Evolutionary conservation across 1,284 basidiomycete species (phyloP).

Genomic region (Malassezia restricta): DNA sequence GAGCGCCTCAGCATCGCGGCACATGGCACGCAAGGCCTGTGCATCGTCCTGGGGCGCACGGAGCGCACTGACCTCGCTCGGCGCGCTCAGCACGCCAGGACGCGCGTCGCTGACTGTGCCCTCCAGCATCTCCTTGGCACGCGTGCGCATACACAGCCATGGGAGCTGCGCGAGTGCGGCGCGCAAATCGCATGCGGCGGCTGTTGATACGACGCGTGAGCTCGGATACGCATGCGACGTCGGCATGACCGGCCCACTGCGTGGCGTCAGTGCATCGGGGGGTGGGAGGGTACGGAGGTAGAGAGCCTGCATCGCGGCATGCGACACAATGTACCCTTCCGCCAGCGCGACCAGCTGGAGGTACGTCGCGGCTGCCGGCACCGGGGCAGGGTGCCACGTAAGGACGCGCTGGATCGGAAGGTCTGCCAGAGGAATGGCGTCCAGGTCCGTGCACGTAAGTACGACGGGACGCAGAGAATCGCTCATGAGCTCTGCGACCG

Average conservation of each 20-base stretch:
- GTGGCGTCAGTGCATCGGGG: background rate
- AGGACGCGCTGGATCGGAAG: constrained; percentile 25
- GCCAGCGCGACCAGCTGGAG: constrained; percentile 57
- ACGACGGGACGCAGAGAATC: constrained; percentile 37
- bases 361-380: constrained; percentile 51
- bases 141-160: constrained; percentile 11
- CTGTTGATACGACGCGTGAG: background rate
- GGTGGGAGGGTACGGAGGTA: background rate
- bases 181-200: constrained; percentile 7
- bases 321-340: constrained; percentile 61
- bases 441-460: constrained; percentile 32
- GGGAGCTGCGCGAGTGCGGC: constrained; percentile 12
- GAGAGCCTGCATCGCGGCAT: constrained; percentile 7
- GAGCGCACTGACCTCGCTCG: background rate
- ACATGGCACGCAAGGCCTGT: background rate
- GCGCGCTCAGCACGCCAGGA: no score
- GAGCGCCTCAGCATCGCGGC: background rate
- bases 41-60: no score
- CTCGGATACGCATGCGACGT: background rate
- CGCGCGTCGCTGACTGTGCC: background rate
- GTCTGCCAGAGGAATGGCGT: constrained; percentile 18
- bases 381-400: constrained; percentile 19
- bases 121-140: background rate
- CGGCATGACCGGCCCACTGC: constrained; percentile 5
- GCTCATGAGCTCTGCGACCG: constrained; percentile 46